Evolutionary conservation across 2,329 filamentous ascomycete genomes (phyloP), one percentile per base, ranked within the genome.

Genomic region (Periconia sp.): DNA sequence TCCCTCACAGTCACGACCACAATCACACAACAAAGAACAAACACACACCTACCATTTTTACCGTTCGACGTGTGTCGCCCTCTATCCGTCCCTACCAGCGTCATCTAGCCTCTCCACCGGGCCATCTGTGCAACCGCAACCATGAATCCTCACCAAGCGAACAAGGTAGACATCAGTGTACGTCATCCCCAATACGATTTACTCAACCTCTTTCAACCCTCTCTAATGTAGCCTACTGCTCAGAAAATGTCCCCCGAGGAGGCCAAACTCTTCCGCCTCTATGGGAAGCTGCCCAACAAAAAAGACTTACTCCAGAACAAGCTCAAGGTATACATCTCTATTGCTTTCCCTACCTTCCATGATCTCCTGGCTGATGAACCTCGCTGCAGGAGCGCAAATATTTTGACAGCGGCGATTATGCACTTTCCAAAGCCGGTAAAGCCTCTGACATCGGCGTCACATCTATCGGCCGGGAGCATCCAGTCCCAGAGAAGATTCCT

Each of bases 61-160:
- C 23, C 23, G 3, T 27, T 8, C 11, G 33, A 37, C 6, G 11
- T 11, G 33, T 6, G 3, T 13, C 11, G 10, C 33, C 33, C 33
- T 47, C 58, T 18, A 7, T 33, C 17, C 40, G 19, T 45, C 50
- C 52, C n/a, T 18, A 13, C 49, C 42, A 52, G 55, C 63, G 37
- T 57, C 60, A 58, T 56, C 47, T 23, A 52, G 54, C 47, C 54
- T n/a, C 50, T 19, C 45, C 56, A 52, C 56, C 47, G 52, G 31
- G n/a, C 27, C 27, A 49, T 48, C 17, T 20, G 37, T 47, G 50
- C 55, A 41, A 41, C 61, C 61, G 59, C 62, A 63, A 66, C 59
- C 62, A 95, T 97, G 91, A 97, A 97, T 76, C 93, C 93, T 66
- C 91, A 92, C 76, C 91, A 97, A 83, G 92, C 96, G 84, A 97